Evolutionary conservation across 148 eudicot species (phyloP).

Genomic region (Euryodendron excelsum): DNA sequence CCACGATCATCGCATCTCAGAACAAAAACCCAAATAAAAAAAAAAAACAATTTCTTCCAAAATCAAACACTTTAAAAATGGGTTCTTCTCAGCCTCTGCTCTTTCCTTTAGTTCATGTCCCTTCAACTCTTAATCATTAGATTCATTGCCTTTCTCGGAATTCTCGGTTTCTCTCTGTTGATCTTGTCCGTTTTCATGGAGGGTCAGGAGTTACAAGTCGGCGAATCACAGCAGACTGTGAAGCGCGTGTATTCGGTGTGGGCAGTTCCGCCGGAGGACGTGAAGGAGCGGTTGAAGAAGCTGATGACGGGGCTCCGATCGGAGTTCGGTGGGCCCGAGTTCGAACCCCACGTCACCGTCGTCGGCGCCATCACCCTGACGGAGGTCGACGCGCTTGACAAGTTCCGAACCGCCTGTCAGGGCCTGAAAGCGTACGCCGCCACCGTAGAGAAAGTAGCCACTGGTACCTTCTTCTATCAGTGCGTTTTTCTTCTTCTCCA

Average conservation of each 20-base stretch:
- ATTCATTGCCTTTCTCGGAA: too few relatives aligned
- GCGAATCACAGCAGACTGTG: conserved; percentile 5
- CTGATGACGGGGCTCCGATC: conserved; percentile 63
- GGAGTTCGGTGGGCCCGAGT: conserved; percentile 80
- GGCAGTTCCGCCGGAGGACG: conserved; percentile 64
- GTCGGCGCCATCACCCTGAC: conserved; percentile 67
- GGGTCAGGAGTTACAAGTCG: background rate
- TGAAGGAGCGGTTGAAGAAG: conserved; percentile 55
- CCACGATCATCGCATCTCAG: too few relatives aligned
- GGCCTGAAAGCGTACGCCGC: conserved; percentile 59
- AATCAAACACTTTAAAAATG: too few relatives aligned
- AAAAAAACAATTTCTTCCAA: too few relatives aligned
- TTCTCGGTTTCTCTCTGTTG: background rate
- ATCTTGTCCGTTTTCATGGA: conserved; percentile 25
- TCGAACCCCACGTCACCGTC: conserved; percentile 90
- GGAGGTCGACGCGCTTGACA: conserved; percentile 55
- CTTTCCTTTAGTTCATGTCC: too few relatives aligned
- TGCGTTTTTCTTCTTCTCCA: conserved; percentile 80
- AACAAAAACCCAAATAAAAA: too few relatives aligned
- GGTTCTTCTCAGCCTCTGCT: too few relatives aligned
- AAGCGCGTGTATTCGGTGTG: conserved; percentile 68
- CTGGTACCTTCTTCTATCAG: conserved; percentile 79
- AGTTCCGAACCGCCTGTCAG: conserved; percentile 52
- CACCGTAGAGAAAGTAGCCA: conserved; percentile 47
- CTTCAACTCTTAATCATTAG: too few relatives aligned